These are phyloP conservation scores for Diaporthe humulicola DNA, from an alignment of 2,329 filamentous ascomycete genomes.

Conservation along the genomic window DNA sequence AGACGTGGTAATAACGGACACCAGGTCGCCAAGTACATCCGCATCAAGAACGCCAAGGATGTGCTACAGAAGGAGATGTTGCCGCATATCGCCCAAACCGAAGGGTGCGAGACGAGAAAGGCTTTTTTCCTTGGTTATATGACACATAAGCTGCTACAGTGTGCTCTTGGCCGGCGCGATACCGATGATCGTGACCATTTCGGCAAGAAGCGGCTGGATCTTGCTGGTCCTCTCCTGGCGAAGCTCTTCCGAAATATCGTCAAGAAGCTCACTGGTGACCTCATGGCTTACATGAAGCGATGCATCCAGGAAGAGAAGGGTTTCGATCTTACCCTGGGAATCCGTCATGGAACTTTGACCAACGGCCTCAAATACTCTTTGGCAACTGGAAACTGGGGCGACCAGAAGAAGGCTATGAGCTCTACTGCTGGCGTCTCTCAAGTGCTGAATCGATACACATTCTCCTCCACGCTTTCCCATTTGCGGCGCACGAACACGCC, in stretches of 20 bases:
- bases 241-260: constrained; percentile 95
- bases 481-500: constrained; percentile 97
- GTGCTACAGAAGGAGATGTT: constrained; percentile 97
- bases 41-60: constrained; percentile 91
- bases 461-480: constrained; percentile 96
- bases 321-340: constrained; percentile 90
- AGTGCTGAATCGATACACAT: constrained; percentile 97
- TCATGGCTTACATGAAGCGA: constrained; percentile 90
- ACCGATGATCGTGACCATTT: constrained; percentile 99
- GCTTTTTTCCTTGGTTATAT: constrained; percentile 99
- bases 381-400: constrained; percentile 98
- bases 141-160: constrained; percentile 96
- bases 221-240: constrained; percentile 94
- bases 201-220: constrained; percentile 96
- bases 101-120: constrained; percentile 95
- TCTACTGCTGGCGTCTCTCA: constrained; percentile 98
- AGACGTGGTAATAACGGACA: constrained; percentile 83
- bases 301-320: constrained; percentile 91
- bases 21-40: constrained; percentile 84
- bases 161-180: constrained; percentile 90
- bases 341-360: constrained; percentile 91
- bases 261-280: constrained; percentile 89
- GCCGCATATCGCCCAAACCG: constrained; percentile 94
- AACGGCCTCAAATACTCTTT: constrained; percentile 97
- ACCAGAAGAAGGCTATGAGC: constrained; percentile 97